Evolutionary conservation across 202 grass and related monocot genomes (phyloP).

Genomic region (Hordeum pubiflorum): DNA sequence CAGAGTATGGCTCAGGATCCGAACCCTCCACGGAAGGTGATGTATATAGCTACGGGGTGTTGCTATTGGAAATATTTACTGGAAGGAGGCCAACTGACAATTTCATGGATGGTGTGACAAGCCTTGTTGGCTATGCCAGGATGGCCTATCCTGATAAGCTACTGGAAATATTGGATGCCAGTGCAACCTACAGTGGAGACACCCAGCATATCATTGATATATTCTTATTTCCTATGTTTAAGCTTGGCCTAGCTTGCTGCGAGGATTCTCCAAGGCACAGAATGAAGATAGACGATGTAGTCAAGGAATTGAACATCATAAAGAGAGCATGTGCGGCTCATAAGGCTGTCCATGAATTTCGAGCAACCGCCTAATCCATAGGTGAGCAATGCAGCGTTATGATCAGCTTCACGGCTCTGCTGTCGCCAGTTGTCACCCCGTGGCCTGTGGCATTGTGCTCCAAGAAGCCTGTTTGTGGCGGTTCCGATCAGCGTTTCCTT

Average conservation of each 20-base stretch:
- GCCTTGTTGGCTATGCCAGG: not conserved
- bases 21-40: not conserved
- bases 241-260: too few relatives aligned
- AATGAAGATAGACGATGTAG: too few relatives aligned
- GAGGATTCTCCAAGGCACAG: too few relatives aligned
- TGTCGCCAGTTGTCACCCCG: not conserved
- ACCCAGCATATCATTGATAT: not conserved
- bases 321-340: not conserved
- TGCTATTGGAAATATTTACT: slow-evolving; percentile 22
- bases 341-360: not conserved
- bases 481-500: too few relatives aligned
- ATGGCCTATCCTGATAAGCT: not conserved
- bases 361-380: not conserved
- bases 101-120: too few relatives aligned
- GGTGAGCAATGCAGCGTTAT: not conserved
- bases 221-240: slow-evolving; percentile 3
- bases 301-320: not conserved
- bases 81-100: not conserved
- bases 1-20: slow-evolving; percentile 20
- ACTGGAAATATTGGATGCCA: not conserved
- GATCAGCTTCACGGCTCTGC: not conserved
- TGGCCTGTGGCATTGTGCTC: not conserved
- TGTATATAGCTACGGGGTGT: not conserved
- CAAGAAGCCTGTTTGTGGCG: too few relatives aligned
- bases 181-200: not conserved